Base-by-base conservation (phyloP, 2,329 filamentous ascomycete genomes). In the Onygena corvina region DNA sequence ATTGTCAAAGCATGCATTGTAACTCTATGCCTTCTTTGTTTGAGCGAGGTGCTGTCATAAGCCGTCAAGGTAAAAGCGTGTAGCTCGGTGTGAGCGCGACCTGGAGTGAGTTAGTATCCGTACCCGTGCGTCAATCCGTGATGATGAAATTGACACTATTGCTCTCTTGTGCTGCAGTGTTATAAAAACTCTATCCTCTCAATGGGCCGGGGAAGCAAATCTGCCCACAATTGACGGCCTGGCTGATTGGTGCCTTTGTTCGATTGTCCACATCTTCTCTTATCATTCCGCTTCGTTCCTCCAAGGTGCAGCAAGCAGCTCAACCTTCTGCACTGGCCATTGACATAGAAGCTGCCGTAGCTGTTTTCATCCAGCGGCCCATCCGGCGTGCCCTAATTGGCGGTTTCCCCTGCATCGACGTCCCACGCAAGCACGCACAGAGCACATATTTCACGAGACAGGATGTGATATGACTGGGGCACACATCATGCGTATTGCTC, bases 1-100 rank as follows among this genome's bases (percentile, higher is more conserved):
- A n/a, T n/a, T 40, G 36, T 40, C 36, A 40, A 40, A 40, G 36
- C 36, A 40, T 40, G 36, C 36, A 25, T 21, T 12, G n/a, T n/a
- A n/a, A n/a, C n/a, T n/a, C n/a, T n/a, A 40, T 40, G 36, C 36
- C 36, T 40, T 40, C 36, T 40, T 40, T 40, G 36, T 40, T 40
- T 40, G 36, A 9, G 18, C 30, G 9, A 11, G 18, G 11, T 21
- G 18, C 20, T 20, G 36, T 21, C 36, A 40, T 40, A 21, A 21
- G 11, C n/a, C 21, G 20, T 23, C 18, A 23, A 23, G 36, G 25
- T 40, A 40, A 12, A n/a, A n/a, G n/a, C n/a, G n/a, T n/a, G n/a
- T n/a, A n/a, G n/a, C n/a, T n/a, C 36, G n/a, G 18, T 40, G 36
- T 23, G 21, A 40, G 36, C 36, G 25, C 36, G 18, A 25, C 36